These are phyloP conservation scores for Nemania diffusa DNA, from an alignment of 2,329 filamentous ascomycete species.

Conservation along the genomic window DNA sequence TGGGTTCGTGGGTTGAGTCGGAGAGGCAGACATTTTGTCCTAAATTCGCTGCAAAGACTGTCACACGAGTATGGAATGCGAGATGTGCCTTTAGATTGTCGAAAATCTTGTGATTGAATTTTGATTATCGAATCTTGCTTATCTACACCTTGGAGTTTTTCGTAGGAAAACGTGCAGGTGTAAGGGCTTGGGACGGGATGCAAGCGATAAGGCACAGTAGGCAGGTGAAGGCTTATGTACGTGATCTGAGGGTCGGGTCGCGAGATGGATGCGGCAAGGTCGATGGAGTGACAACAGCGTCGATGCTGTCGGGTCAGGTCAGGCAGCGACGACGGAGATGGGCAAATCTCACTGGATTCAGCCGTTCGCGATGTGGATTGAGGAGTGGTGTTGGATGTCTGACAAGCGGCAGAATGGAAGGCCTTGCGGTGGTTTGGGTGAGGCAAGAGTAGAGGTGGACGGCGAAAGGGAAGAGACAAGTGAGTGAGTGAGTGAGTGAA, in stretches of 20 bases:
- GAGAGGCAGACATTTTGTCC: conserved; percentile 78
- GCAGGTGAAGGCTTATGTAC: conserved; percentile 40
- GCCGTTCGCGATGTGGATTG: conserved; percentile 42
- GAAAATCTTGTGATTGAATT: conserved; percentile 55
- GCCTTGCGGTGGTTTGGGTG: conserved; percentile 33
- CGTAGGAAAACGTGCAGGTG: conserved; percentile 95
- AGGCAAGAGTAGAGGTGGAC: conserved; percentile 12
- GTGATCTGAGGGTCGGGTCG: conserved; percentile 45
- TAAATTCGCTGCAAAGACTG: conserved; percentile 46
- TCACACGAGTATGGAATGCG: conserved; percentile 37
- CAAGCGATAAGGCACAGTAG: conserved; percentile 48
- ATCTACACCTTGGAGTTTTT: conserved; percentile 89
- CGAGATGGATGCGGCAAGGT: conserved; percentile 45
- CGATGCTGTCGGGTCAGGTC: conserved; percentile 40
- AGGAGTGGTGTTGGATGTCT: conserved; percentile 33
- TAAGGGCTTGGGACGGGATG: conserved; percentile 68
- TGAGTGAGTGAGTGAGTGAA: conserved; percentile 8
- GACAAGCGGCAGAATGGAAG: conserved; percentile 23
- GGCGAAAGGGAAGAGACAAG: not conserved
- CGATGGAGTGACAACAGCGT: conserved; percentile 48
- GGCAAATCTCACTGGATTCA: conserved; percentile 41
- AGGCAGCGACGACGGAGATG: conserved; percentile 39
- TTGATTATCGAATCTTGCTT: conserved; percentile 65
- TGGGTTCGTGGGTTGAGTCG: conserved; percentile 72
- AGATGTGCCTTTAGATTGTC: conserved; percentile 52